Evolutionary conservation across 768 basidiomycete genomes (phyloP).

Genomic region (Lactarius psammicola): DNA sequence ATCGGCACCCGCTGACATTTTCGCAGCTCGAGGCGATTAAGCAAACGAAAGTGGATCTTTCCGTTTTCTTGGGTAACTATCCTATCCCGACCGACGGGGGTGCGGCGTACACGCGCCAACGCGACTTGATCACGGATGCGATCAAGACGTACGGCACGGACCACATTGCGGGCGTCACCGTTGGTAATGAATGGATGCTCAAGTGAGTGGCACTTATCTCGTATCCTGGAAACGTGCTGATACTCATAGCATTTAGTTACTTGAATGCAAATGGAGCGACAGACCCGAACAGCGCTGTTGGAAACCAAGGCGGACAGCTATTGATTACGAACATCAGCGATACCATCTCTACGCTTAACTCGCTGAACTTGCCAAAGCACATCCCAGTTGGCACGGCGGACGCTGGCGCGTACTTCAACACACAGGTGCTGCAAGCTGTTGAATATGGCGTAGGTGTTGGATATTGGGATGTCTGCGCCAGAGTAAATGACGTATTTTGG

Average conservation of each 20-base stretch:
- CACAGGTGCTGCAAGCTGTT: constrained; percentile 54
- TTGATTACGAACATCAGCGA: constrained; percentile 67
- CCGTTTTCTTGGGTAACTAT: constrained; percentile 75
- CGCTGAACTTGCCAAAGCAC: constrained; percentile 55
- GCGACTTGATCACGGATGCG: constrained; percentile 59
- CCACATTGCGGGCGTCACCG: constrained; percentile 77
- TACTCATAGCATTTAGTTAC: constrained; percentile 45
- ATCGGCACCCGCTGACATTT: neutral
- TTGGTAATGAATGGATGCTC: constrained; percentile 90
- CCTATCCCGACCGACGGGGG: constrained; percentile 58
- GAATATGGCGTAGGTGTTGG: constrained; percentile 63
- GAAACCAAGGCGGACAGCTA: constrained; percentile 59
- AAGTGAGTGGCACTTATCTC: constrained; percentile 46
- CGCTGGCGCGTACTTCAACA: constrained; percentile 85
- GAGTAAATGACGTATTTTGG: constrained; percentile 62
- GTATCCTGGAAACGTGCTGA: neutral
- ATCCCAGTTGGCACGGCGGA: constrained; percentile 79
- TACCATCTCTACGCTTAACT: constrained; percentile 54
- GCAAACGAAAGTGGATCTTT: constrained; percentile 85
- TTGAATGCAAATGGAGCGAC: constrained; percentile 48
- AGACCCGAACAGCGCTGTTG: constrained; percentile 58
- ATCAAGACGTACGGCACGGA: constrained; percentile 74
- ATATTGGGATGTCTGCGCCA: constrained; percentile 48
- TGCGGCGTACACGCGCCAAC: constrained; percentile 72
- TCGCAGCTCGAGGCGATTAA: constrained; percentile 79